Evolutionary conservation across 1,284 basidiomycete genomes (phyloP).

Genomic region (Wolfiporia cocos): DNA sequence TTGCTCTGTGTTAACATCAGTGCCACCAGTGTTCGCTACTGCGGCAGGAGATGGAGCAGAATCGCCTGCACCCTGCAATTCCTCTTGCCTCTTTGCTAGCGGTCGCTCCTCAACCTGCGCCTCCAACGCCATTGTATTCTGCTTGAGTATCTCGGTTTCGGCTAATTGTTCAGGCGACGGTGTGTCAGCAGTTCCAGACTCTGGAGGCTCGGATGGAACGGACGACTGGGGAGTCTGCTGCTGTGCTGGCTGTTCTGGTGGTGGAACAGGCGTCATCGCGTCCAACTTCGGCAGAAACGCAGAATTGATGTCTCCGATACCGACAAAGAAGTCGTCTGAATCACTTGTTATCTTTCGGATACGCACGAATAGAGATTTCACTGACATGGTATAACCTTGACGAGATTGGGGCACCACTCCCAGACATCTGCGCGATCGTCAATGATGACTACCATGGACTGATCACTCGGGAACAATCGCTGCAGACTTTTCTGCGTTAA

Average conservation of each 20-base stretch:
- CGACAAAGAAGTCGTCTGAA: conserved; percentile 93
- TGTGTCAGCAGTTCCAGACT: too few relatives aligned
- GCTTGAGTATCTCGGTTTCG: conserved; percentile 50
- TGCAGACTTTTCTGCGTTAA: conserved; percentile 89
- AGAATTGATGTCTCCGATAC: conserved; percentile 98
- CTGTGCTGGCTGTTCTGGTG: conserved; percentile 4
- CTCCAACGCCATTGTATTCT: conserved; percentile 69
- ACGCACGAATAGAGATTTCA: too few relatives aligned
- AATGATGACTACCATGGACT: conserved; percentile 98
- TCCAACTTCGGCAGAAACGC: conserved; percentile 81
- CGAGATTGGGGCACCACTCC: conserved; percentile 92
- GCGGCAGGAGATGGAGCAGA: conserved; percentile 18
- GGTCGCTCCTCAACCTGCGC: conserved; percentile 85
- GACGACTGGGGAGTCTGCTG: conserved; percentile 11
- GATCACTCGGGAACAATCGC: conserved; percentile 92
- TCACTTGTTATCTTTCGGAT: conserved; percentile 1
- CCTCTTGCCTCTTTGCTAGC: conserved; percentile 84
- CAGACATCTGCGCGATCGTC: conserved; percentile 98
- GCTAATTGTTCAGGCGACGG: conserved; percentile 32
- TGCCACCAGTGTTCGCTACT: neutral
- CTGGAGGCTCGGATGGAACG: conserved; percentile 4
- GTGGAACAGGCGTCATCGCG: conserved; percentile 35
- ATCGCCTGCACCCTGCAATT: conserved; percentile 51
- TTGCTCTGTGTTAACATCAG: conserved; percentile 22
- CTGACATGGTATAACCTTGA: conserved; percentile 95